These are phyloP conservation scores for Xerocomellus amylosporus DNA, from an alignment of 768 basidiomycete species.

Conservation along the genomic window DNA sequence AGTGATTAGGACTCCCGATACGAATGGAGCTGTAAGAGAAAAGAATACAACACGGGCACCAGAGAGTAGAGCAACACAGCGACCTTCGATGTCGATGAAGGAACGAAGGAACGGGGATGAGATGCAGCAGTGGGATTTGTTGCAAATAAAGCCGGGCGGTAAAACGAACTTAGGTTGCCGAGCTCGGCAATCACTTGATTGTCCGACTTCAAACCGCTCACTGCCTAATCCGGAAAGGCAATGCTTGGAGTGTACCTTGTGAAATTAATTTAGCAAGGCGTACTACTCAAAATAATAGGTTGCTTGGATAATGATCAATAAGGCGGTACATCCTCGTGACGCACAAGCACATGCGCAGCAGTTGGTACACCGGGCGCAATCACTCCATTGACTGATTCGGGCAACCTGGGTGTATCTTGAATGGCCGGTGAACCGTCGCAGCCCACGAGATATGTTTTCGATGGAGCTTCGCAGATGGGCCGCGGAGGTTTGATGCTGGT, in stretches of 20 bases:
- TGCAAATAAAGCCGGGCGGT: slow-evolving; percentile 40
- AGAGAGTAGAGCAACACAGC: slow-evolving; percentile 14
- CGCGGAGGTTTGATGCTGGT: background rate
- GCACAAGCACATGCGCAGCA: slow-evolving; percentile 15
- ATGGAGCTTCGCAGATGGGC: background rate
- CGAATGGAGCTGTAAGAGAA: background rate
- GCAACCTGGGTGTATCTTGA: background rate
- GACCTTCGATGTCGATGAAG: slow-evolving; percentile 30
- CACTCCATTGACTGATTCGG: slow-evolving; percentile 8
- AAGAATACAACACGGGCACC: slow-evolving; percentile 3
- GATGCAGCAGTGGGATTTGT: slow-evolving; percentile 37
- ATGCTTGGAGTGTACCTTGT: slow-evolving; percentile 20
- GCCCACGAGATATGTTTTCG: background rate
- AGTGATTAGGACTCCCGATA: background rate
- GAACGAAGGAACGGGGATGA: slow-evolving; percentile 29
- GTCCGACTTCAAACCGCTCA: slow-evolving; percentile 37
- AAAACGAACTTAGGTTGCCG: slow-evolving; percentile 38
- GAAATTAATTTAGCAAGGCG: slow-evolving; percentile 22
- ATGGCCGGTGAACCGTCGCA: slow-evolving; percentile 2
- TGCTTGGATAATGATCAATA: slow-evolving; percentile 18
- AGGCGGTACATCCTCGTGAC: slow-evolving; percentile 25
- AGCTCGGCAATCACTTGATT: slow-evolving; percentile 36
- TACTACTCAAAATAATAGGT: slow-evolving; percentile 15
- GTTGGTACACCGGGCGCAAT: slow-evolving; percentile 20
- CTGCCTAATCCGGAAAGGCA: slow-evolving; percentile 25